A percentile compares a stretch with the other conserved stretches of the same genome.
These are phyloP conservation scores for Pyrenochaeta sp. DNA, from an alignment of 2,329 filamentous ascomycete species.

Conservation along the genomic window DNA sequence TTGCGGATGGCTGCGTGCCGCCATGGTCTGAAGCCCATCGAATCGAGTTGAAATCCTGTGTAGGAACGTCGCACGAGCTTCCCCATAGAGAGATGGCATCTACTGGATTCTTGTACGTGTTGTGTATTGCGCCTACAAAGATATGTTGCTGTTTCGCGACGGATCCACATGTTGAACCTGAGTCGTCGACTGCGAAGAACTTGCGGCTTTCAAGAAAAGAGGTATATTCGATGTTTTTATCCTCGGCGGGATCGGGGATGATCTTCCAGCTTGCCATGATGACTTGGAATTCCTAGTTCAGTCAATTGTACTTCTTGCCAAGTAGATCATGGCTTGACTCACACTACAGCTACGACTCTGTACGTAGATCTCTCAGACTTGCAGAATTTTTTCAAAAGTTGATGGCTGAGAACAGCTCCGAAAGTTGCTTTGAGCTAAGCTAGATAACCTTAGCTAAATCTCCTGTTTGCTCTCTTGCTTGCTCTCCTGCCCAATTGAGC, in stretches of 20 bases:
- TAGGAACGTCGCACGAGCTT: slow-evolving; percentile 23
- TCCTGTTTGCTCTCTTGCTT: no score
- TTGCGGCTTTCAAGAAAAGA: slow-evolving; percentile 26
- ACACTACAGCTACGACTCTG: neutral
- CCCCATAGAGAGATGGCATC: slow-evolving; percentile 35
- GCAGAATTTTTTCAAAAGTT: no score
- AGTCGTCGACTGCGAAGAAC: slow-evolving; percentile 47
- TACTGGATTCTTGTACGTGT: slow-evolving; percentile 7
- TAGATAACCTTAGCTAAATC: no score
- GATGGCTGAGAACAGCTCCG: no score
- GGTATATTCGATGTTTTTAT: slow-evolving; percentile 14
- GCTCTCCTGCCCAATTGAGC: no score
- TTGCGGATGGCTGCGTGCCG: slow-evolving; percentile 27
- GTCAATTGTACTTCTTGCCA: neutral
- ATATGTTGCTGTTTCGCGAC: slow-evolving; percentile 24
- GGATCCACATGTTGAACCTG: slow-evolving; percentile 33
- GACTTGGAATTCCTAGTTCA: neutral
- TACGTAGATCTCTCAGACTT: no score
- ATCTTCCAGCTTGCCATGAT: slow-evolving; percentile 28
- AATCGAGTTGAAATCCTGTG: slow-evolving; percentile 5
- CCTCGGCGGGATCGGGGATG: slow-evolving; percentile 8
- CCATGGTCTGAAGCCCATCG: slow-evolving; percentile 24
- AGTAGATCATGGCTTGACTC: neutral
- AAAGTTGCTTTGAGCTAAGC: no score
- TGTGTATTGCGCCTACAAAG: slow-evolving; percentile 25